Evolutionary conservation across 352 stramenopile species (phyloP), one percentile per base, ranked within the genome.

Genomic region (Blastocystis hominis): DNA sequence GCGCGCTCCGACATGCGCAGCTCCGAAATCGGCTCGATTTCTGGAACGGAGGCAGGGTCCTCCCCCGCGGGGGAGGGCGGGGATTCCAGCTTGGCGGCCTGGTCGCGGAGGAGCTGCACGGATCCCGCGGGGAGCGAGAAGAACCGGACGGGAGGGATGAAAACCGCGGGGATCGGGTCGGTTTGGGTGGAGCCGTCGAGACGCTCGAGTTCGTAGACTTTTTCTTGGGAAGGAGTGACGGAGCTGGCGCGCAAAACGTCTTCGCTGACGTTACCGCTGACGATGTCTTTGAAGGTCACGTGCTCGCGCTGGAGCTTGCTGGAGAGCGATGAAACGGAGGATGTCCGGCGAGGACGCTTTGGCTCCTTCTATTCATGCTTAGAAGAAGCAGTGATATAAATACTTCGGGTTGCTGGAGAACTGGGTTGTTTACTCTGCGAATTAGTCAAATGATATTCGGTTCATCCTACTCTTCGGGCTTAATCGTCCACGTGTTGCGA

Each of bases 401-500:
- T 24, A 76, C 64, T 3, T 17, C 40, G 3, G 36, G 7, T 1
- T 55, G 9, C n/a, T 56, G 6, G 7, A 36, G 15, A 7, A 24
- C 36, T 3, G 7, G 38, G 3, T 17, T 40, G 13, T 76, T 55
- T 40, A n/a, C 17, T n/a, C 56, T 66, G 30, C 7, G 24, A 4
- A 66, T 40, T n/a, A 38, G 24, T 30, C 24, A 30, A 66, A 7
- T 34, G 17, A 30, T 40, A 1, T 36, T 6, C 13, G 10, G 20
- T 20, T 30, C 20, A 69, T 17, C 6, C 5, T 66, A 84, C 72
- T 84, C 72, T 2, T 84, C 47, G 20, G 68, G 24, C 36, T 87
- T 87, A 4, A 87, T 46, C 30, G 66, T 63, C 77, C 77, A 87
- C 9, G 59, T 87, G 34, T 87, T 87, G 42, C 75, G 77, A 13